phyloP scores from a whole-genome alignment of 2,329 filamentous ascomycete genomes.

The Lecanicillium sp. region DNA sequence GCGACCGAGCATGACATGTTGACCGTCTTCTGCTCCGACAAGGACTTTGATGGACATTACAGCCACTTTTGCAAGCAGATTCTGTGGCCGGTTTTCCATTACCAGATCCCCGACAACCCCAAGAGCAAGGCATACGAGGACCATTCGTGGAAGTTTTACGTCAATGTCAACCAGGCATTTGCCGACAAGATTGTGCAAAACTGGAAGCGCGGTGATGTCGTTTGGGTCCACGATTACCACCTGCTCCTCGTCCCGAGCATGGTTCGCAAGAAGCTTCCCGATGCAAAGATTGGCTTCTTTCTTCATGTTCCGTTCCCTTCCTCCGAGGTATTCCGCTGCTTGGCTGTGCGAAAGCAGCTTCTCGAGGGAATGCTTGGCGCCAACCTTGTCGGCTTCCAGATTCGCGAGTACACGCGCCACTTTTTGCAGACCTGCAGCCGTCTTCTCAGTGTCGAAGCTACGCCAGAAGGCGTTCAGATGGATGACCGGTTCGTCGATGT shows the following conservation, averaged over 20 bases:
- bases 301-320: conserved; percentile 92
- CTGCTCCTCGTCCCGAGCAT: conserved; percentile 80
- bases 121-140: conserved; percentile 98
- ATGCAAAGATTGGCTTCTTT: conserved; percentile 95
- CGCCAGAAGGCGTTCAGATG: conserved; percentile 76
- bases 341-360: conserved; percentile 78
- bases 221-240: conserved; percentile 97
- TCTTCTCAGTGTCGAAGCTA: conserved; percentile 82
- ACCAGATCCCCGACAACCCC: conserved; percentile 94
- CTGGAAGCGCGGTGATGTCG: conserved; percentile 87
- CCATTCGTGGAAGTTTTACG: conserved; percentile 93
- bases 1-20: conserved; percentile 76
- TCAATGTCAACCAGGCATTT: conserved; percentile 86
- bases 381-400: conserved; percentile 90
- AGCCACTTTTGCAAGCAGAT: conserved; percentile 97
- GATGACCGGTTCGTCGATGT: conserved; percentile 93
- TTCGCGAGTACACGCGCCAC: conserved; percentile 84
- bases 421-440: conserved; percentile 95
- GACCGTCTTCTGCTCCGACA: conserved; percentile 79
- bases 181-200: conserved; percentile 83
- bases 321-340: conserved; percentile 88
- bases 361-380: conserved; percentile 89
- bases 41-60: conserved; percentile 91
- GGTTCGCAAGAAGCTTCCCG: conserved; percentile 81
- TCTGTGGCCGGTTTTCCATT: conserved; percentile 95